Evolutionary conservation across 148 eudicot genomes (phyloP).

Genomic region (Amaranthus hypochondriacus): DNA sequence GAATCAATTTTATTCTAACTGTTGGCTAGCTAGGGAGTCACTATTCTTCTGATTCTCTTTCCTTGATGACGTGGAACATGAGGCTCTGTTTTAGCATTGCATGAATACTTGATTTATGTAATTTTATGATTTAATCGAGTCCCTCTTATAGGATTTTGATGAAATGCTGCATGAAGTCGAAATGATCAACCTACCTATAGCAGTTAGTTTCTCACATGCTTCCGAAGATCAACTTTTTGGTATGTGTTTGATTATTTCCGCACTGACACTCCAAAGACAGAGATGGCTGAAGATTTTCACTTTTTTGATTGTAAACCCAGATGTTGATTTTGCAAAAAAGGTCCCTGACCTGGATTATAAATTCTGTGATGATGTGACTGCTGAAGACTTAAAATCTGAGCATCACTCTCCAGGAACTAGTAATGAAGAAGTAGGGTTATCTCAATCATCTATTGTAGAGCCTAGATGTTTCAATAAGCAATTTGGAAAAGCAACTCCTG

Average conservation of each 20-base stretch:
- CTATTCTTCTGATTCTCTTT: background rate
- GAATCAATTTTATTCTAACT: background rate
- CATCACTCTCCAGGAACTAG: conserved; percentile 31
- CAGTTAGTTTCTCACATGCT: conserved; percentile 29
- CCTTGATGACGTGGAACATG: background rate
- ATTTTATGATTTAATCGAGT: conserved; percentile 8
- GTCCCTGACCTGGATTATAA: conserved; percentile 38
- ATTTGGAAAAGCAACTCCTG: conserved; percentile 16
- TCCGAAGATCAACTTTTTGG: conserved; percentile 53
- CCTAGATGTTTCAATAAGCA: conserved; percentile 23
- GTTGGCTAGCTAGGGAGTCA: background rate
- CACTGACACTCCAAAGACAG: background rate
- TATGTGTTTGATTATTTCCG: conserved; percentile 12
- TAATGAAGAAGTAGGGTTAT: conserved; percentile 23
- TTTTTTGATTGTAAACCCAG: conserved; percentile 23
- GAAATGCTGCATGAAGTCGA: conserved; percentile 36
- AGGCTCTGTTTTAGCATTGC: background rate
- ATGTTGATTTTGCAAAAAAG: conserved; percentile 41
- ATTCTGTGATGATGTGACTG: conserved; percentile 37
- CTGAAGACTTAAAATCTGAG: conserved; percentile 29
- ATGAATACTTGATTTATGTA: background rate
- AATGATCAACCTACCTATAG: conserved; percentile 30
- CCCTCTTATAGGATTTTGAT: conserved; percentile 35
- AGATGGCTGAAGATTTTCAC: conserved; percentile 7
- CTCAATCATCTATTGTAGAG: conserved; percentile 24